phyloP scores from a whole-genome alignment of 441 rosid genomes.

The Euphorbia corollata region DNA sequence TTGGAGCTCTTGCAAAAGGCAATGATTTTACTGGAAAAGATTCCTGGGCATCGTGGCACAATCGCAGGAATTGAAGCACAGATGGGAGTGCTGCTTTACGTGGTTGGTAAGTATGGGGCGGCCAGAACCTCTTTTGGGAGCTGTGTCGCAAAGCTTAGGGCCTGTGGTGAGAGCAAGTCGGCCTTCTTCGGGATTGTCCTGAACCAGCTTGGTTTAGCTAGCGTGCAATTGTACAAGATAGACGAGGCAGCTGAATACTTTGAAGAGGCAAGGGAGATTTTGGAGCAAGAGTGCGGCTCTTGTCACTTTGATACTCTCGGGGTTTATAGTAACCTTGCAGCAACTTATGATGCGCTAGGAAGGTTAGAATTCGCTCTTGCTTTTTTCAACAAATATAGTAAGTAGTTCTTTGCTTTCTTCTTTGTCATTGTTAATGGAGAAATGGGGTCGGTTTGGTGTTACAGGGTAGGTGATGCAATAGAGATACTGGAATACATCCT shows the following conservation, averaged over 20 bases:
- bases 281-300: slow-evolving; percentile 78
- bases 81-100: slow-evolving; percentile 88
- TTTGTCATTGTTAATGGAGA: slow-evolving; percentile 12
- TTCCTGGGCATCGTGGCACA: slow-evolving; percentile 77
- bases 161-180: slow-evolving; percentile 69
- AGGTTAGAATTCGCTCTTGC: slow-evolving; percentile 39
- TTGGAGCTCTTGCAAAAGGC: slow-evolving; percentile 74
- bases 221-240: slow-evolving; percentile 80
- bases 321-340: slow-evolving; percentile 87
- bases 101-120: slow-evolving; percentile 68
- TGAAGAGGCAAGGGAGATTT: slow-evolving; percentile 73
- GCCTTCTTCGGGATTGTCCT: slow-evolving; percentile 80
- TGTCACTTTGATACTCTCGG: slow-evolving; percentile 87
- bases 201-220: slow-evolving; percentile 89
- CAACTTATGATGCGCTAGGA: slow-evolving; percentile 92
- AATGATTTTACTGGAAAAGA: slow-evolving; percentile 64
- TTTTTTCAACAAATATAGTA: background rate
- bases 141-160: slow-evolving; percentile 62
- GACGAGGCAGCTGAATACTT: slow-evolving; percentile 76
- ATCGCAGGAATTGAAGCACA: slow-evolving; percentile 90
- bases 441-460: slow-evolving; percentile 2
- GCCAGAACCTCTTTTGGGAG: slow-evolving; percentile 66
- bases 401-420: no score
- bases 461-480: slow-evolving; percentile 85
- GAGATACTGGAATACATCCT: slow-evolving; percentile 81